Evolutionary conservation across 805 yeast species (phyloP), one percentile per base, ranked within the genome.

Genomic region (Maudiozyma turicensis): DNA sequence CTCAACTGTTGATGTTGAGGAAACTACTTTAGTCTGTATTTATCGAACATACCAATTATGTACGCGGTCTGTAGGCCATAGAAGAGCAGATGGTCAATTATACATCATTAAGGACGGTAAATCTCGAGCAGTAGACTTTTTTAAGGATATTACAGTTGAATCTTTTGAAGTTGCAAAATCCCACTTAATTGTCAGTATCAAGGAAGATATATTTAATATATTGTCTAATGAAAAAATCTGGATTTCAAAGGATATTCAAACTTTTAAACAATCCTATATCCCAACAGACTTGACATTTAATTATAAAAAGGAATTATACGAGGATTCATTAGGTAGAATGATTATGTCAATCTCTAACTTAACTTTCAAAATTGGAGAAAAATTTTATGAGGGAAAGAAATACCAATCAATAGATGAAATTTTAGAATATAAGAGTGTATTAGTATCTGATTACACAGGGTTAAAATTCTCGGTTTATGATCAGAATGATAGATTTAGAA

Each of bases 201-300:
- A 52, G 26, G 61, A 59, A 20, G 72, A 69, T 48, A 51, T 57
- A 40, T 66, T 57, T 47, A 64, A 62, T 48, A 45, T 30, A 8
- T 48, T 58, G 10, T 58, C 68, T 1, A 50, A 69, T 1, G 66
- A 66, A 5, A 57, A 58, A 34, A 46, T 78, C 10, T 72, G 68
- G 58, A 54, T 71, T 3, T 78, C 84, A 6, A 60, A 54, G 29
- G 76, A 81, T 55, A 75, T 71, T 40, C 60, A 48, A 4, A 51
- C 63, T 1, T 81, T 79, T 68, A 48, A 56, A 13, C 57, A 65
- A 41, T 69, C 77, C 2, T 63, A 68, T 32, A 61, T 70, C 8
- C 67, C 72, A 35, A 69, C 74, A n/a, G 67, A 60, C 42, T 28
- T 60, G 35, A 50, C 57, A 52, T 32, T 52, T 48, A 41, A 54